Evolutionary conservation across 495 filamentous ascomycete species (phyloP).

Genomic region (Talaromyces proteolyticus): DNA sequence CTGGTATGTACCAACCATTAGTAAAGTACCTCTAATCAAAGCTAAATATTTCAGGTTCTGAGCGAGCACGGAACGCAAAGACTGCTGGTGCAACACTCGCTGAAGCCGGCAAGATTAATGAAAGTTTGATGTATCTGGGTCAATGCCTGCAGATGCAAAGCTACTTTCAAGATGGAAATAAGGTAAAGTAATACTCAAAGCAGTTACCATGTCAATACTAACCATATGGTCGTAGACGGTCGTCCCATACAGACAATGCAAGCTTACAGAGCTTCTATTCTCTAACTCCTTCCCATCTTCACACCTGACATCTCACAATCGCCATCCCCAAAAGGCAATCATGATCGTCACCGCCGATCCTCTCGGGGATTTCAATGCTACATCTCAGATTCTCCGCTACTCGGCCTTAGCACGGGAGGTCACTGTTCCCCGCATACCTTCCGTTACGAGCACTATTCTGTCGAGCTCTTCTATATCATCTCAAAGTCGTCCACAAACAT

Average conservation of each 20-base stretch:
- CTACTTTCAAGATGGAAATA: conserved; percentile 64
- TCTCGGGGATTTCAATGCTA: conserved; percentile 90
- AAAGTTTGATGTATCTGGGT: conserved; percentile 94
- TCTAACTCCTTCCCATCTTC: conserved; percentile 85
- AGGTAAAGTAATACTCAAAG: conserved; percentile 43
- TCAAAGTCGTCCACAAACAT: conserved; percentile 18
- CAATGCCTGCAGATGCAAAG: conserved; percentile 97
- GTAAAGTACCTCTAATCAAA: neutral
- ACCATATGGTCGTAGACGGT: conserved; percentile 53
- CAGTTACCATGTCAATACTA: neutral
- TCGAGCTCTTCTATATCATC: conserved; percentile 30
- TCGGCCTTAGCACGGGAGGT: conserved; percentile 91
- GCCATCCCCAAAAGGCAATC: conserved; percentile 75
- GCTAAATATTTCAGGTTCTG: conserved; percentile 53
- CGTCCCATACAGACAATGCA: conserved; percentile 92
- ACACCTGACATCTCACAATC: conserved; percentile 39
- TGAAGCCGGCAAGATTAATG: conserved; percentile 97
- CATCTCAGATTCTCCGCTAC: conserved; percentile 92
- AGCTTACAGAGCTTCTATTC: conserved; percentile 92
- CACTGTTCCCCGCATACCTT: conserved; percentile 83
- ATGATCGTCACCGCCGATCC: conserved; percentile 98
- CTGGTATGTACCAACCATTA: conserved; percentile 45
- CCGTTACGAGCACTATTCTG: conserved; percentile 58
- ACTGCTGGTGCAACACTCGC: conserved; percentile 87
- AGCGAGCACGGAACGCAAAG: conserved; percentile 87